Evolutionary conservation across 139 green algal species (phyloP), one percentile per base, ranked within the genome.

Genomic region (Astrephomene gubernaculifera): DNA sequence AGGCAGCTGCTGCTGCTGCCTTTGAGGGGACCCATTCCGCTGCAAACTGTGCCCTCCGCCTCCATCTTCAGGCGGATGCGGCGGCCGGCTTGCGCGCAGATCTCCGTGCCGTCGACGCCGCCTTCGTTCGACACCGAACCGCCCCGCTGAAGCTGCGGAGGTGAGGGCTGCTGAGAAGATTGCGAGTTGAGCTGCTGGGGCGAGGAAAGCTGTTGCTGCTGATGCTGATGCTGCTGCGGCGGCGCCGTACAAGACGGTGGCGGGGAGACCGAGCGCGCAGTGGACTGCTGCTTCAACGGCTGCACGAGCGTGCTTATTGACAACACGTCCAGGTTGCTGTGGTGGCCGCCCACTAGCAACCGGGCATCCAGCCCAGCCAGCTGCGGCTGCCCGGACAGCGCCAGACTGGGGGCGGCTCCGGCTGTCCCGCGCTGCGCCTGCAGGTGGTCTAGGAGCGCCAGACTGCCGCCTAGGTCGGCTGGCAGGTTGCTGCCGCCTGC

Each of bases 121-220:
- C 6, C 36, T 1, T 72, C 60, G 0, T 72, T 60, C 76, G 76
- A 83, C 1, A 2, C 54, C 3, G 36, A 53, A 38, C 74, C 74
- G 57, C 57, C 12, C 29, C 39, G 38, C 19, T 71, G 74, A 38
- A 4, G 19, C 43, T 64, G 78, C 17, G 78, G 78, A 17, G 61
- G 78, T 4, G 63, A 74, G 0, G 61, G 61, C 64, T 75, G 78
- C 78, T 64, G 78, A 7, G 78, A 74, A 25, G 49, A 5, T 43
- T 74, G 78, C 22, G 63, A 75, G 64, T 60, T 57, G 27, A 25
- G 78, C 63, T 60, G 54, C 63, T 74, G 78, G 6, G 78, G 61
- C 14, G 76, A 83, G 3, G 76, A 84, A 2, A 38, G 57, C 60
- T 74, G 76, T 29, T 63, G 63, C 43, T 74, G 78, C 38, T 75